Percentiles rank a stretch among this genome's conserved stretches.
Conservation (phyloP, 1,284 basidiomycete genomes). For the Mycena sp. region DNA sequence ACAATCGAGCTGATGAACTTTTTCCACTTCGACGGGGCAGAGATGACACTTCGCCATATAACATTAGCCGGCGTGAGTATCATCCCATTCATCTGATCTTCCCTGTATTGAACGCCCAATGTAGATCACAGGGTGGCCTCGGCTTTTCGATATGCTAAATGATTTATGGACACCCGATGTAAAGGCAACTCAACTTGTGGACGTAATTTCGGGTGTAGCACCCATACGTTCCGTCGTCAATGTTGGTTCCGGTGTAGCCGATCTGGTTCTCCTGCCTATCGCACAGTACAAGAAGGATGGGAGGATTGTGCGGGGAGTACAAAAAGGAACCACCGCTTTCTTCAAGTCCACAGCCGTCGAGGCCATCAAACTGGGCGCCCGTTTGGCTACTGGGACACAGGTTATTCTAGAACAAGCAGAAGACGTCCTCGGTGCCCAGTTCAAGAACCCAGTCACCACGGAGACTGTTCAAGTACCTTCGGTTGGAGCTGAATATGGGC, state of each 20-base stretch:
- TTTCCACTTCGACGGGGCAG: slow-evolving; percentile 99
- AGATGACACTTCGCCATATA: slow-evolving; percentile 96
- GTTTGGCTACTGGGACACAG: slow-evolving; percentile 95
- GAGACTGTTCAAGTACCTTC: slow-evolving; percentile 64
- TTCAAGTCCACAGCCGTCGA: slow-evolving; percentile 94
- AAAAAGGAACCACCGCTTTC: slow-evolving; percentile 93
- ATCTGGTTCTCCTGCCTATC: slow-evolving; percentile 94
- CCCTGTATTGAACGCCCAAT: not conserved
- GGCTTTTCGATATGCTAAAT: slow-evolving; percentile 90
- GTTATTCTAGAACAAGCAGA: slow-evolving; percentile 97
- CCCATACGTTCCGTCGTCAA: slow-evolving; percentile 97
- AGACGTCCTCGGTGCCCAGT: slow-evolving; percentile 86
- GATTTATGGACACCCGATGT: slow-evolving; percentile 99
- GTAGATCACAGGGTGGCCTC: slow-evolving; percentile 89
- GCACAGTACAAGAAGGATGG: slow-evolving; percentile 98
- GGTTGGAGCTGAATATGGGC: slow-evolving; percentile 34
- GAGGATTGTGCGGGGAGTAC: slow-evolving; percentile 91
- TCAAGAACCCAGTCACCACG: slow-evolving; percentile 69
- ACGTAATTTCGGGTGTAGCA: slow-evolving; percentile 96
- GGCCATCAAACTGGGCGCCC: slow-evolving; percentile 94
- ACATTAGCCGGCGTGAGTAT: slow-evolving; percentile 86
- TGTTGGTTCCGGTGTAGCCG: slow-evolving; percentile 95
- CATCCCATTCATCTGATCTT: not conserved
- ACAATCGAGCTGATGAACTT: slow-evolving; percentile 99
- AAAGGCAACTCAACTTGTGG: slow-evolving; percentile 96